phyloP scores from a whole-genome alignment of 2,329 filamentous ascomycete genomes.

The Penicillium rolfsii region DNA sequence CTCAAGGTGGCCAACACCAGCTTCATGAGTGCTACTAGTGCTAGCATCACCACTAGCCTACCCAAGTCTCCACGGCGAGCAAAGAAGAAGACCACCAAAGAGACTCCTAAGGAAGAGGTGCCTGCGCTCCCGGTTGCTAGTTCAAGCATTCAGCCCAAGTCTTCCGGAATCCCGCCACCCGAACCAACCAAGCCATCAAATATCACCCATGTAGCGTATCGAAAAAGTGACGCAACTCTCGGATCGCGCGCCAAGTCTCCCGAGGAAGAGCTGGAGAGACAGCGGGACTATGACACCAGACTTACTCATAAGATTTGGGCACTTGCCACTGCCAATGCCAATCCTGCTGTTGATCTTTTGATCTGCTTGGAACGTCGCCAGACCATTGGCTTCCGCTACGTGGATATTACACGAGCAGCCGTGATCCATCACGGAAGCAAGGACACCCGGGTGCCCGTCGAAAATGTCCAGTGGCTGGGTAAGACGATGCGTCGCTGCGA shows the following conservation, averaged over 20 bases:
- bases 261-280: conserved; percentile 42
- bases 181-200: conserved; percentile 24
- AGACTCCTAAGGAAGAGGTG: conserved; percentile 34
- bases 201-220: conserved; percentile 20
- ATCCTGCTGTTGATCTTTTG: conserved; percentile 89
- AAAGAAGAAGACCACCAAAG: conserved; percentile 60
- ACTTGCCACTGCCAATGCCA: conserved; percentile 84
- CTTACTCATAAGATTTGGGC: conserved; percentile 95
- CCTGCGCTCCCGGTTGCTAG: conserved; percentile 57
- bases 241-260: conserved; percentile 27
- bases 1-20: conserved; percentile 93
- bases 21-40: conserved; percentile 90
- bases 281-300: conserved; percentile 71
- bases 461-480: conserved; percentile 93
- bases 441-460: conserved; percentile 88
- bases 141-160: conserved; percentile 19
- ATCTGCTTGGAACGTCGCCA: conserved; percentile 90
- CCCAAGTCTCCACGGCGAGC: conserved; percentile 66
- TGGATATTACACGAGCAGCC: conserved; percentile 88
- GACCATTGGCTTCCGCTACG: conserved; percentile 93
- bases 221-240: conserved; percentile 29
- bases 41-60: conserved; percentile 77
- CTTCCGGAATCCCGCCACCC: conserved; percentile 23
- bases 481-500: conserved; percentile 93
- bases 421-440: conserved; percentile 92